These are phyloP conservation scores for Trichopus zeylanicus DNA, from an alignment of 116 monocot genomes.

Conservation along the genomic window DNA sequence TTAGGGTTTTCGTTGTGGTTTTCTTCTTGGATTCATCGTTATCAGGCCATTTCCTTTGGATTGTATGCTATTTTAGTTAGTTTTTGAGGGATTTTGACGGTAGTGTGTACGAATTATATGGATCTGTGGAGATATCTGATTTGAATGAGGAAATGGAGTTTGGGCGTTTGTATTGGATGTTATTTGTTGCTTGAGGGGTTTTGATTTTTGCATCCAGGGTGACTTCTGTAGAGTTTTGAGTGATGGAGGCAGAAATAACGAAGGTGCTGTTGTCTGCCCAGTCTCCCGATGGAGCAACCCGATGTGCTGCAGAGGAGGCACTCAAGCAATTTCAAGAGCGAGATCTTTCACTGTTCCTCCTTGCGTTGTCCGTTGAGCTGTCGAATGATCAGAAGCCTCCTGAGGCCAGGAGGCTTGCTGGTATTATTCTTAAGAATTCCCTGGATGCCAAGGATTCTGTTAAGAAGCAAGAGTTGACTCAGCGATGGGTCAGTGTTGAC, in stretches of 20 bases:
- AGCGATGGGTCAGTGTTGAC: constrained; percentile 19
- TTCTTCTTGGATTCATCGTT: not conserved
- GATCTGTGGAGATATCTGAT: not conserved
- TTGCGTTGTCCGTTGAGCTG: constrained; percentile 20
- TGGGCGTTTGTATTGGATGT: not conserved
- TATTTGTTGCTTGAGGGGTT: not conserved
- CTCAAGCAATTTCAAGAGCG: constrained; percentile 33
- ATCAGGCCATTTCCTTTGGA: too few relatives aligned
- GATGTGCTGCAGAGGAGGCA: constrained; percentile 17
- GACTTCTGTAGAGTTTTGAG: not conserved
- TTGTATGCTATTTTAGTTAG: too few relatives aligned
- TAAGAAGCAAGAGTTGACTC: constrained; percentile 14
- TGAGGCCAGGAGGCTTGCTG: constrained; percentile 22
- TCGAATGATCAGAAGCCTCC: constrained; percentile 22
- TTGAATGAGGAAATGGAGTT: not conserved
- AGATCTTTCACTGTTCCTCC: constrained; percentile 19
- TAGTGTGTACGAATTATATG: constrained; percentile 1
- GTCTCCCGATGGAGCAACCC: constrained; percentile 15
- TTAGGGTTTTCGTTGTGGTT: not conserved
- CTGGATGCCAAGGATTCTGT: constrained; percentile 26
- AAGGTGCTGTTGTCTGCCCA: constrained; percentile 27
- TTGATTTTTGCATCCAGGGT: not conserved
- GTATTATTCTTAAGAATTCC: constrained; percentile 31
- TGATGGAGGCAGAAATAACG: constrained; percentile 25
- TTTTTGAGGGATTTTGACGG: not conserved